phyloP scores from a whole-genome alignment of 148 eudicot genomes.

The Dysphania ambrosioides region DNA sequence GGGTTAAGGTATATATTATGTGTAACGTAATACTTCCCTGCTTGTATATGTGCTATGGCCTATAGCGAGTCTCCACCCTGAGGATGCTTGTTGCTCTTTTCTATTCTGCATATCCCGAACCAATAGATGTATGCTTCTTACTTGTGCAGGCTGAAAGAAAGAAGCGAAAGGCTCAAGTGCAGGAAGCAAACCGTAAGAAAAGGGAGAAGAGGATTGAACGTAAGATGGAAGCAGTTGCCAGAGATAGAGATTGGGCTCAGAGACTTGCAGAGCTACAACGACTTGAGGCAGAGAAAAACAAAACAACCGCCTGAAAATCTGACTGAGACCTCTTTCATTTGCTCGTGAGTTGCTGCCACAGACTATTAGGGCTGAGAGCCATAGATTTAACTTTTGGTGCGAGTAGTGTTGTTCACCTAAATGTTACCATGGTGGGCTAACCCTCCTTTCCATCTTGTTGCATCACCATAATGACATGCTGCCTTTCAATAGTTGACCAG shows the following conservation, averaged over 20 bases:
- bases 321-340: neutral
- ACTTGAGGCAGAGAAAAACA: constrained; percentile 70
- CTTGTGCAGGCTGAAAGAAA: constrained; percentile 62
- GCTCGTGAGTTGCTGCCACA: neutral
- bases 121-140: neutral
- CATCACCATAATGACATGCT: neutral
- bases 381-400: constrained; percentile 4
- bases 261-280: constrained; percentile 72
- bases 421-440: neutral
- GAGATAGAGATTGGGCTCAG: constrained; percentile 91
- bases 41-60: neutral
- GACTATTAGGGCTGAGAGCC: neutral
- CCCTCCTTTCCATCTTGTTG: neutral
- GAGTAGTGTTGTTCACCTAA: neutral
- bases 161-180: constrained; percentile 77
- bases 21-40: too few species aligned
- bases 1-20: neutral
- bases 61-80: neutral
- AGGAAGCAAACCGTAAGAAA: constrained; percentile 77
- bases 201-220: constrained; percentile 66
- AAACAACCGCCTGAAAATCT: constrained; percentile 29
- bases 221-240: constrained; percentile 97
- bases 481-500: neutral
- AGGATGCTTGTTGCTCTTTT: neutral
- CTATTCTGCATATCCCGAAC: neutral